Evolutionary conservation across 2,329 filamentous ascomycete species (phyloP), one percentile per base, ranked within the genome.

Genomic region (Botrytis fragariae): DNA sequence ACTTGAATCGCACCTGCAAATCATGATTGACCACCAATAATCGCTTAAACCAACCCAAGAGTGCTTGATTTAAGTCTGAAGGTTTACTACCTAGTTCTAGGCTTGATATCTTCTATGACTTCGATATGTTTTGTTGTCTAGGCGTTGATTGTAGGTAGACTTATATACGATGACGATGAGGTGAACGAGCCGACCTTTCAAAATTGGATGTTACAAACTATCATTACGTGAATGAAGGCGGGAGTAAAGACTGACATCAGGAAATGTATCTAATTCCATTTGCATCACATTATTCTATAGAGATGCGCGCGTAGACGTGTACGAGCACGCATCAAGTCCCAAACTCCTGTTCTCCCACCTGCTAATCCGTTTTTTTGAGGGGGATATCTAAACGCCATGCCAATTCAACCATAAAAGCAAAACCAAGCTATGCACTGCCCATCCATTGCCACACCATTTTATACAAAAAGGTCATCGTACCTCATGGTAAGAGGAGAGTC

Each of bases 11-110:
- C n/a, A 88, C 85, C 79, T 89, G 87, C 68, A 89, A 79, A 77
- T 88, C 86, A 76, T 89, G 87, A 77, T 89, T 88, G 78, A 88
- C 84, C 45, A 84, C 81, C 6, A 89, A 80, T 25, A 88, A 80
- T 32, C 84, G 80, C 6, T 84, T 79, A 74, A 89, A 87, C 85
- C 86, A 87, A n/a, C 84, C 79, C 8, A 89, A 80, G 35, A 89
- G 80, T 68, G 83, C 79, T 70, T 83, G 80, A 74, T 84, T 86
- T 81, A 20, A 48, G 12, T n/a, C 16, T 37, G 1, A 29, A 22
- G 9, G 16, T 35, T 32, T 10, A 48, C 20, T 63, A 25, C 8
- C 14, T 65, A 51, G 44, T n/a, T 37, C 22, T n/a, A n/a, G 20
- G 44, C 63, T 37, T 48, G 7, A 29, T 14, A 48, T n/a, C 37